Percentiles rank a stretch among this genome's conserved stretches.
phyloP scores from a whole-genome alignment of 805 yeast species.

The Myxozyma kluyveri region DNA sequence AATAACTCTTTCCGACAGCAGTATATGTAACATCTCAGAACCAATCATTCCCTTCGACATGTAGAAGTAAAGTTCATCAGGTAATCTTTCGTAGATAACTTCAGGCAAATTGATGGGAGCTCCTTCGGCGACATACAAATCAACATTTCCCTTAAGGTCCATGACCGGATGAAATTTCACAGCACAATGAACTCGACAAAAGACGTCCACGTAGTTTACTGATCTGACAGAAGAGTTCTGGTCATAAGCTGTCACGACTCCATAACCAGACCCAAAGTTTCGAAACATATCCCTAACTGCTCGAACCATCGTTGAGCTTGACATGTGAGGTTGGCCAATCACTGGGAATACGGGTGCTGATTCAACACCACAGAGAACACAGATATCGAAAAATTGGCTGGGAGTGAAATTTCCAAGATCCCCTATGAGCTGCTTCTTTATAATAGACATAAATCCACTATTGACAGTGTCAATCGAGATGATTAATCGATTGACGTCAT shows the following conservation, averaged over 20 bases:
- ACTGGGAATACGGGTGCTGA: conserved; percentile 67
- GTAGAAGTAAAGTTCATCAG: conserved; percentile 81
- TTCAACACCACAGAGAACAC: conserved; percentile 75
- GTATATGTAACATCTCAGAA: conserved; percentile 60
- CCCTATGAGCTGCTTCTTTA: conserved; percentile 53
- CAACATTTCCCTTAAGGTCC: conserved; percentile 65
- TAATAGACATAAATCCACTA: conserved; percentile 66
- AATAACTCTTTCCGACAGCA: conserved; percentile 53
- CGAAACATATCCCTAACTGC: conserved; percentile 36
- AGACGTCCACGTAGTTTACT: conserved; percentile 43
- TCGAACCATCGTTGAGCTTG: conserved; percentile 22
- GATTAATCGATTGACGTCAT: conserved; percentile 67
- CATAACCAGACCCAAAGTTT: conserved; percentile 35
- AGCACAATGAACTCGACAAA: conserved; percentile 66
- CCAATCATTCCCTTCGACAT: conserved; percentile 72
- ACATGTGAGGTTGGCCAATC: conserved; percentile 32
- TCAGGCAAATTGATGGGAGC: conserved; percentile 80
- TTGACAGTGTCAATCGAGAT: conserved; percentile 64
- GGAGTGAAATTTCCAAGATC: conserved; percentile 58
- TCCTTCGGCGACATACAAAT: conserved; percentile 50
- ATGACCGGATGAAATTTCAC: conserved; percentile 72
- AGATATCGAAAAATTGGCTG: conserved; percentile 69
- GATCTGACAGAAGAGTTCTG: conserved; percentile 19
- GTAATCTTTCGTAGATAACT: conserved; percentile 76
- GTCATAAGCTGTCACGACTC: conserved; percentile 32